Evolutionary conservation across 306 rosid genomes (phyloP), one percentile per base, ranked within the genome.

Genomic region (Elaeagnus macrophylla): DNA sequence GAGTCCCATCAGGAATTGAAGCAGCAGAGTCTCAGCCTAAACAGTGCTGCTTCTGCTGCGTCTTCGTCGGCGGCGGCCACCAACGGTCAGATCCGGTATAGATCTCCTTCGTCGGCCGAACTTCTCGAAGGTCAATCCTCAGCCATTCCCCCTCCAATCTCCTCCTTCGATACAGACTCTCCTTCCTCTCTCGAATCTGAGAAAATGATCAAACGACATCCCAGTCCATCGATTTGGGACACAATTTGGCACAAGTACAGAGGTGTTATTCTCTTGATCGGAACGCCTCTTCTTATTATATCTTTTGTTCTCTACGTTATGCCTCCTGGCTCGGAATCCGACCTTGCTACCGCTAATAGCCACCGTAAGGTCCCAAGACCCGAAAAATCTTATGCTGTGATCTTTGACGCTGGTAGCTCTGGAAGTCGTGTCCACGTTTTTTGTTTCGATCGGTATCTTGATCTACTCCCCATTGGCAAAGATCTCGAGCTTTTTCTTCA

Each of bases 361-460:
- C 60, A 67, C 64, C 84, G 86, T 56, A 81, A 90, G 75, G 68
- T 83, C 15, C 52, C 66, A 9, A 41, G 57, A 55, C 59, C 88
- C 19, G 6, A 7, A 59, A 56, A 56, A 48, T 36, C 67, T 12
- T 93, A 50, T 53, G 99, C 96, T 13, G 96, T 84, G 32, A 82
- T 93, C 37, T 87, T 93, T 59, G 99, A 93, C 39, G 99, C 99
- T 19, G 96, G 99, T 6, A 93, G 99, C 80, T 93, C 99, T 17
- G 99, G 99, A 48, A 93, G 99, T 70, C 99, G 99, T 17, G 96
- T 93, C 57, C 99, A 93, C 48, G 99, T 93, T 53, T 93, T 82
- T 59, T 73, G 77, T 53, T 93, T 93, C 49, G 95, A 93, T 37
- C 69, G 63, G 12, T 70, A 73, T 37, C 79, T 84, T 19, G 83